Conservation (phyloP, 2,329 filamentous ascomycete species). For the Dryadomyces sulphureus region DNA sequence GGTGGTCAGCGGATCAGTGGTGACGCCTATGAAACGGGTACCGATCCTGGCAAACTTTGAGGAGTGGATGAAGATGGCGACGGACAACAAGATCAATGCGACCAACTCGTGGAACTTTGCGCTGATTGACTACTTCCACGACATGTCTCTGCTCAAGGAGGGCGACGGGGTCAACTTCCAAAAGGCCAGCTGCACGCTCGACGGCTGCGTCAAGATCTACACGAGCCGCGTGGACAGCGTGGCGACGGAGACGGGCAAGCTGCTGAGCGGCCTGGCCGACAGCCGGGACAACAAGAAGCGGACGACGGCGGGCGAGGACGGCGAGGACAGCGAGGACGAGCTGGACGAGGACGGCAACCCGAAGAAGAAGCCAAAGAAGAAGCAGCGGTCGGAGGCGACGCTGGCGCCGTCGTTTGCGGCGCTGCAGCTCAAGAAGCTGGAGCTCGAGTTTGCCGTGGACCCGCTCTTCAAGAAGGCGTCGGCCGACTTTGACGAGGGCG, state of each 20-base stretch:
- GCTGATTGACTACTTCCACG: slow-evolving; percentile 98
- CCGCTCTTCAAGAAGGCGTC: slow-evolving; percentile 99
- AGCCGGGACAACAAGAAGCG: slow-evolving; percentile 66
- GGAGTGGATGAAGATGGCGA: slow-evolving; percentile 99
- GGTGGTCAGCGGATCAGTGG: slow-evolving; percentile 46
- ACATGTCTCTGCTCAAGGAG: slow-evolving; percentile 94
- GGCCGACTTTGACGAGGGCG: slow-evolving; percentile 95
- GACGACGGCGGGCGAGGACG: slow-evolving; percentile 46
- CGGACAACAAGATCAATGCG: slow-evolving; percentile 98
- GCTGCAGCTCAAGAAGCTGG: slow-evolving; percentile 90
- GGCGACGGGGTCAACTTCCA: slow-evolving; percentile 97
- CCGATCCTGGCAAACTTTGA: slow-evolving; percentile 96
- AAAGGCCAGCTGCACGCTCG: slow-evolving; percentile 91
- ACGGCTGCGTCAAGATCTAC: slow-evolving; percentile 98
- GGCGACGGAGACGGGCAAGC: slow-evolving; percentile 88
- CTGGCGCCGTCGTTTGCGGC: slow-evolving; percentile 77
- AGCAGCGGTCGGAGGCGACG: slow-evolving; percentile 73
- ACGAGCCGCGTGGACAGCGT: slow-evolving; percentile 97
- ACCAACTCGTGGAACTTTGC: slow-evolving; percentile 99
- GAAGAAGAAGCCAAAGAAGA: slow-evolving; percentile 55
- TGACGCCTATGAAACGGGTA: slow-evolving; percentile 89
- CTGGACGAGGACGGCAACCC: slow-evolving; percentile 30
- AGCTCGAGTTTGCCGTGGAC: slow-evolving; percentile 91
- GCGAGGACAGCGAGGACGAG: slow-evolving; percentile 48
- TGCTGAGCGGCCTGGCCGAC: slow-evolving; percentile 85